These are phyloP conservation scores for Microcos paniculata DNA, from an alignment of 345 rosid species.

Conservation along the genomic window DNA sequence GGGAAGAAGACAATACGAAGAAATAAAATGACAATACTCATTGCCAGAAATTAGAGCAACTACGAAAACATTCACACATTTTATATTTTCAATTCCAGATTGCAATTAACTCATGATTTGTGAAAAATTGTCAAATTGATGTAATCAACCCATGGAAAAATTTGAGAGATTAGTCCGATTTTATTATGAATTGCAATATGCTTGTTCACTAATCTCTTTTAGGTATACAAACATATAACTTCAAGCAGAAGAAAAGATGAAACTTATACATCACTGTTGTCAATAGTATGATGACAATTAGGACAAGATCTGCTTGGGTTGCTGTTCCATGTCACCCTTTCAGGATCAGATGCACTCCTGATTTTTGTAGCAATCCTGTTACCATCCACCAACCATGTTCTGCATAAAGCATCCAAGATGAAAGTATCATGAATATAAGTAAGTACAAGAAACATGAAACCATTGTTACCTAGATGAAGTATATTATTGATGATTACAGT, in stretches of 20 bases:
- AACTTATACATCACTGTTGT: conserved; percentile 78
- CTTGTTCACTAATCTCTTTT: neutral
- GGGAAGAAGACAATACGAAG: too few species aligned
- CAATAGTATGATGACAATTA: conserved; percentile 68
- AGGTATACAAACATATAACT: neutral
- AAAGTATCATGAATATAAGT: neutral
- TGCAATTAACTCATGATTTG: too few species aligned
- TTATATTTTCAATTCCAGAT: too few species aligned
- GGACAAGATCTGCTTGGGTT: conserved; percentile 88
- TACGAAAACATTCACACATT: too few species aligned
- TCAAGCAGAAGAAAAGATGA: conserved; percentile 1
- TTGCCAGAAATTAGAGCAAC: too few species aligned
- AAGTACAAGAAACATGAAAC: neutral
- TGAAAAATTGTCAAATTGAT: too few species aligned
- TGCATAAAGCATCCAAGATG: conserved; percentile 30
- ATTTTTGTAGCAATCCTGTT: conserved; percentile 83
- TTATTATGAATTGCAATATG: neutral
- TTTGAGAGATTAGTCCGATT: too few species aligned
- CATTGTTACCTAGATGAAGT: neutral
- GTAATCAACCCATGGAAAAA: too few species aligned
- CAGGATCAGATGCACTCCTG: conserved; percentile 72
- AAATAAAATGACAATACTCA: too few species aligned
- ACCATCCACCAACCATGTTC: conserved; percentile 87
- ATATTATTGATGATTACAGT: neutral
- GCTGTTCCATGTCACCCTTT: conserved; percentile 64